Evolutionary conservation across 371 early-diverging fungal genomes (phyloP), one percentile per base, ranked within the genome.

Genomic region (Lichtheimia hyalospora): DNA sequence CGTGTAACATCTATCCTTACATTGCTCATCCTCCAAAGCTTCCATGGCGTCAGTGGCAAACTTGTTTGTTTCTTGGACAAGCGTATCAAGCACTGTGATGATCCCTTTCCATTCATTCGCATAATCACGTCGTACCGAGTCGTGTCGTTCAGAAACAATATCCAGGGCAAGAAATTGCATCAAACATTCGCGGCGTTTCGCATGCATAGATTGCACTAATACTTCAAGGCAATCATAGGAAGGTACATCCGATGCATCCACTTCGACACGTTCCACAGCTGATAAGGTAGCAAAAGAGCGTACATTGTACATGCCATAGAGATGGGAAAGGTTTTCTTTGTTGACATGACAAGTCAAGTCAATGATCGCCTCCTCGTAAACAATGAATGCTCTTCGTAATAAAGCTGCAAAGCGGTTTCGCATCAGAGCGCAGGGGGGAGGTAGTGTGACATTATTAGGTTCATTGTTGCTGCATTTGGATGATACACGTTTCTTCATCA

Each of bases 391-490:
- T 13, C 72, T 62, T 63, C 73, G 62, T 5, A 80, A 48, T 1
- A 75, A 49, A 2, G 61, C 58, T 0, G 71, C 66, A 3, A 80
- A 14, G 18, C 57, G 42, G 12, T 62, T 58, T 18, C 81, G 69
- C 25, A 77, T 59, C 24, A 51, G 58, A 10, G 69, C 62, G 60
- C 87, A 87, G 16, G 46, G 46, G 46, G 18, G 14, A 16, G 21
- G n/a, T n/a, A 16, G 75, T 23, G 72, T 63, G 27, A 79, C 79
- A 15, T 78, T 73, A 7, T 71, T 74, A 60, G 85, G 87, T 52
- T 87, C 87, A 24, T 85, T 87, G 7, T 85, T 88, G 27, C 88
- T 78, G 16, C 88, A 83, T 34, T 34, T 34, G 34, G 34, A 34
- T 34, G 34, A 34, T 34, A 34, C 34, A 10, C 34, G 34, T 34